Evolutionary conservation across 495 filamentous ascomycete genomes (phyloP).

Genomic region (Trichoderma parareesei): DNA sequence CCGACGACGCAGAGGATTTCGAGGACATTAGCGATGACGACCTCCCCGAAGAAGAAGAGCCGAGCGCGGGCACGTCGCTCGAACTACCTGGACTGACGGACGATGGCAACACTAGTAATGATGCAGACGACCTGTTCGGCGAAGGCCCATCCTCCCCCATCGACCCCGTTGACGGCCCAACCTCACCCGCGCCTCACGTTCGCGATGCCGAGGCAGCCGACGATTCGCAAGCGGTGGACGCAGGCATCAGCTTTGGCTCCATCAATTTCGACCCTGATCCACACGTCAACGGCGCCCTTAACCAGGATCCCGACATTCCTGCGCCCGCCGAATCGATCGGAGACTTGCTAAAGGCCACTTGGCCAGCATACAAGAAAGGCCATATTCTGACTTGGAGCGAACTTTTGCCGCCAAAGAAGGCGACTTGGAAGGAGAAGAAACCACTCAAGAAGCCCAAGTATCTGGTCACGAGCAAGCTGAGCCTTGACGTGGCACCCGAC

Average conservation of each 20-base stretch:
- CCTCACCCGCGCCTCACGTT: constrained; percentile 29
- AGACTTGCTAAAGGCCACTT: constrained; percentile 60
- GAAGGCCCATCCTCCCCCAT: constrained; percentile 30
- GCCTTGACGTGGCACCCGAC: constrained; percentile 72
- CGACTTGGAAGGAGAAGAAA: constrained; percentile 58
- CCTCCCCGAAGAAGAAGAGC: constrained; percentile 36
- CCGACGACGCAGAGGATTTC: constrained; percentile 56
- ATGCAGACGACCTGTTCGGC: constrained; percentile 45
- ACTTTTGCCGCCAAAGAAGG: constrained; percentile 65
- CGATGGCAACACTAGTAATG: constrained; percentile 39
- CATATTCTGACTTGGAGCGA: constrained; percentile 60
- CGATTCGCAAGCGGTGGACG: constrained; percentile 15
- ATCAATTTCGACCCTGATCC: constrained; percentile 22
- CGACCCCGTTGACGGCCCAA: constrained; percentile 24
- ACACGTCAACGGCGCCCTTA: constrained; percentile 26
- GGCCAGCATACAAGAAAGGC: constrained; percentile 60
- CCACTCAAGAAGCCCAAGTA: constrained; percentile 70
- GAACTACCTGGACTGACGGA: constrained; percentile 41
- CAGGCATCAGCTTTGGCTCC: constrained; percentile 21
- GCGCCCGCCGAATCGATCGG: constrained; percentile 54
- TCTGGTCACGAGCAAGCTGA: constrained; percentile 76
- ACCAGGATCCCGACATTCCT: constrained; percentile 43
- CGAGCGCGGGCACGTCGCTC: constrained; percentile 22
- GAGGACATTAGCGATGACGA: constrained; percentile 72
- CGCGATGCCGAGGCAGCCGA: constrained; percentile 21